Evolutionary conservation across 2,329 filamentous ascomycete genomes (phyloP).

Genomic region (Westerdykella aurantiaca): DNA sequence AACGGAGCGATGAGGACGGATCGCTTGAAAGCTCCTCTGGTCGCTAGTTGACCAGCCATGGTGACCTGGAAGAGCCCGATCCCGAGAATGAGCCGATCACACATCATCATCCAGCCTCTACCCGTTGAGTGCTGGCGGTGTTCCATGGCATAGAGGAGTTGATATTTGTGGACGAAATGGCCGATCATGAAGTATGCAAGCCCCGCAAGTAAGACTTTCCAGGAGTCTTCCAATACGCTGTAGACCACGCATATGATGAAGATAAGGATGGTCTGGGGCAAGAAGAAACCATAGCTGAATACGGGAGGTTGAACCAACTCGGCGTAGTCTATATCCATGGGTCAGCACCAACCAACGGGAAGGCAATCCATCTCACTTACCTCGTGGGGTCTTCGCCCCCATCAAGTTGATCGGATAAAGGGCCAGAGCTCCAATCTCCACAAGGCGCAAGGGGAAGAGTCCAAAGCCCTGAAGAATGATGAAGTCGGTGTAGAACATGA

Average conservation of each 20-base stretch:
- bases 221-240: conserved; percentile 75
- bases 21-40: conserved; percentile 66
- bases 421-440: conserved; percentile 81
- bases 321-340: conserved; percentile 57
- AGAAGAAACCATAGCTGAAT: conserved; percentile 94
- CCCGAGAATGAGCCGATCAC: conserved; percentile 81
- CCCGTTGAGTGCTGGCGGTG: conserved; percentile 92
- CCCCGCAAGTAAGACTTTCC: conserved; percentile 74
- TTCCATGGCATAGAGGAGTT: conserved; percentile 96
- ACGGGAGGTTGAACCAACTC: conserved; percentile 74
- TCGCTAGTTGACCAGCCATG: conserved; percentile 78
- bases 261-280: conserved; percentile 85
- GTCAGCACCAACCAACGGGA: neutral
- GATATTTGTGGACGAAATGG: conserved; percentile 92
- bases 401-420: conserved; percentile 77
- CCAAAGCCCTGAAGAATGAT: conserved; percentile 93
- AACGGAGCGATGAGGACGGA: conserved; percentile 71
- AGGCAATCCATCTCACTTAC: conserved; percentile 20
- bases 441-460: conserved; percentile 81
- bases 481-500: conserved; percentile 86
- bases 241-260: conserved; percentile 96
- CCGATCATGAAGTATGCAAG: conserved; percentile 77
- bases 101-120: conserved; percentile 93
- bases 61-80: conserved; percentile 84
- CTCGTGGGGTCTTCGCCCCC: conserved; percentile 75